Evolutionary conservation across 768 basidiomycete genomes (phyloP).

Genomic region (Leucocoprinus birnbaumii): DNA sequence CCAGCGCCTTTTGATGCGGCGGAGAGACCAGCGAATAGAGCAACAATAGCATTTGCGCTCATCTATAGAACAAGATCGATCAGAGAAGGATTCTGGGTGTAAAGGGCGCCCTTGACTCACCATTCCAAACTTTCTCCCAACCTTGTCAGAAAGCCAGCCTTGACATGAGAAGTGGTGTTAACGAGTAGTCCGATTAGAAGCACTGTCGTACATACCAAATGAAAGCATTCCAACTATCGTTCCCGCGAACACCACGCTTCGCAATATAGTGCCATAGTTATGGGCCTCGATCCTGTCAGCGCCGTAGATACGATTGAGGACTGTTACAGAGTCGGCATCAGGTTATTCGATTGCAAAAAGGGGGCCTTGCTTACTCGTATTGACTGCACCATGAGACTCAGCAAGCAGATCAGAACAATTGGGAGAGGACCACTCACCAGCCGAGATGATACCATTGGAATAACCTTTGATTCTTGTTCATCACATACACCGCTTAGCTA

Average conservation of each 20-base stretch:
- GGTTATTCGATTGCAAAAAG: background rate
- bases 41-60: conserved; percentile 75
- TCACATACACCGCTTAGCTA: background rate
- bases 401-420: background rate
- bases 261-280: conserved; percentile 62
- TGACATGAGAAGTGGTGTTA: background rate
- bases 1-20: conserved; percentile 82
- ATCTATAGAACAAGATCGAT: conserved; percentile 12
- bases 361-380: conserved; percentile 48
- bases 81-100: background rate
- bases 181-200: background rate
- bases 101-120: conserved; percentile 31
- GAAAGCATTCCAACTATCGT: conserved; percentile 82
- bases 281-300: conserved; percentile 42
- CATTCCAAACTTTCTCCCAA: conserved; percentile 90
- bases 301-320: conserved; percentile 75
- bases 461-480: conserved; percentile 53
- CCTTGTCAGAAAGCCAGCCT: conserved; percentile 78
- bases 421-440: conserved; percentile 44
- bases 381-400: conserved; percentile 40
- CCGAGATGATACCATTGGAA: conserved; percentile 77
- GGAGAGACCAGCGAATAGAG: conserved; percentile 78
- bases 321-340: conserved; percentile 27
- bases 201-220: conserved; percentile 45
- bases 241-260: conserved; percentile 78